Base-by-base conservation (phyloP, 176 grass and related monocot genomes). In the Carex kokanica region DNA sequence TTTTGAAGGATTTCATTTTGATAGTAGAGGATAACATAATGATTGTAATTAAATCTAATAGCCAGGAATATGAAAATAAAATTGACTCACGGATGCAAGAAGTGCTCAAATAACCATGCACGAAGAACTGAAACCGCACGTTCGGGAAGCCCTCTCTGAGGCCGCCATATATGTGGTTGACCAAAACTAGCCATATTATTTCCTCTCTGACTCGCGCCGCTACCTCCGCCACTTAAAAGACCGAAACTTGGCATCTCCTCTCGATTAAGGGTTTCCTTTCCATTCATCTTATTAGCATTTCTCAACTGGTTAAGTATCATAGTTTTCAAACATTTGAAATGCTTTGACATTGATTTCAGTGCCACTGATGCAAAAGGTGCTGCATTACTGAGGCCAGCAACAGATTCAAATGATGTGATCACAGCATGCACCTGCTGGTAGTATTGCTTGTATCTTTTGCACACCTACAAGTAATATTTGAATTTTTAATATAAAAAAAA, bases 131-230 rank as follows among this genome's bases (percentile, higher is more conserved):
- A 87, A 34, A 99, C 97, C 0, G 97, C 91, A 7, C 93, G 97
- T 72, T 99, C 97, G 0, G 97, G 97, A 23, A 99, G 93, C 4
- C 74, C 14, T 81, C 88, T 67, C 82, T 96, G 97, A 25, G 97
- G 93, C 12, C 97, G 88, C 97, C 97, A 99, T 41, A 99, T 85
- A 85, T 96, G 89, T 18, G 88, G 89, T 83, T 94, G 97, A 16
- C 83, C 83, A 15, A 96, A 92, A 54, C 54, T 54, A 11, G 31
- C 54, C 0, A 70, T 65, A 15, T 49, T 86, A 49, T 41, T 40
- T 23, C 88, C 88, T 67, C 93, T 91, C 18, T 89, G 60, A 74
- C 88, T 85, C 72, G 61, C 60, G 3, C 63, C 68, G 24, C 81
- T 92, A 12, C 47, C 47, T 8, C 88, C 71, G 3, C 85, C 87